These are phyloP conservation scores for Fusarium sp. DNA, from an alignment of 2,329 filamentous ascomycete species.

Conservation along the genomic window DNA sequence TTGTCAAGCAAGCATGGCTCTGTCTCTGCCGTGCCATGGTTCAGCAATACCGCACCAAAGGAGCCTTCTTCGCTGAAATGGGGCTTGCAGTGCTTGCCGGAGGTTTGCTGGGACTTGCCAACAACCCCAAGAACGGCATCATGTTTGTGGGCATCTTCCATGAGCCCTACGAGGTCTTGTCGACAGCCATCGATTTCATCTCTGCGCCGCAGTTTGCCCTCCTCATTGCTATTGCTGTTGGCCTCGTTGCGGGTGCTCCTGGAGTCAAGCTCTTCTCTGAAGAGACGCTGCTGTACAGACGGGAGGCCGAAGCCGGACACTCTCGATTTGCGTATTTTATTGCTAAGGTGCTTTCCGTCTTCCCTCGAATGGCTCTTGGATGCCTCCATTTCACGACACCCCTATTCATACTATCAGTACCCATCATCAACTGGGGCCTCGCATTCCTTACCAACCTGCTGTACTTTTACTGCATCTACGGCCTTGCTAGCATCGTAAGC, in stretches of 20 bases:
- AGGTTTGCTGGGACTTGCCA: constrained; percentile 65
- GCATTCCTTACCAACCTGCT: constrained; percentile 64
- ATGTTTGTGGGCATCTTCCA: constrained; percentile 67
- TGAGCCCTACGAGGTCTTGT: constrained; percentile 63
- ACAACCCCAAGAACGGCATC: constrained; percentile 62
- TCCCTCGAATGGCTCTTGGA: constrained; percentile 63
- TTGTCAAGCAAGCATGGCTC: constrained; percentile 63
- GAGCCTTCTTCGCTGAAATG: constrained; percentile 66
- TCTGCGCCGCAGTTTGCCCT: constrained; percentile 66
- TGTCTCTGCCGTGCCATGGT: constrained; percentile 65
- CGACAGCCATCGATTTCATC: constrained; percentile 62
- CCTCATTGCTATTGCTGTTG: constrained; percentile 66
- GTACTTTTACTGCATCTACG: constrained; percentile 71
- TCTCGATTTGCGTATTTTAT: constrained; percentile 67
- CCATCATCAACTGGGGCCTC: constrained; percentile 61
- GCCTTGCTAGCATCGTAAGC: constrained; percentile 63
- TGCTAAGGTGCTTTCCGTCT: constrained; percentile 64
- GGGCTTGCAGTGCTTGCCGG: constrained; percentile 64
- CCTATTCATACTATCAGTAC: constrained; percentile 61
- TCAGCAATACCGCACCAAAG: constrained; percentile 67
- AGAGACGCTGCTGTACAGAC: constrained; percentile 57
- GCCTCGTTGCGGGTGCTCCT: constrained; percentile 63
- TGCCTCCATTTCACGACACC: constrained; percentile 67
- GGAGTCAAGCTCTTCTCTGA: constrained; percentile 67
- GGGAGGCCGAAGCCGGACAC: constrained; percentile 69